A percentile compares a stretch with the other conserved stretches of the same genome.
Evolutionary conservation across 352 stramenopile species (phyloP).

Genomic region (Globisporangium orthogonon): DNA sequence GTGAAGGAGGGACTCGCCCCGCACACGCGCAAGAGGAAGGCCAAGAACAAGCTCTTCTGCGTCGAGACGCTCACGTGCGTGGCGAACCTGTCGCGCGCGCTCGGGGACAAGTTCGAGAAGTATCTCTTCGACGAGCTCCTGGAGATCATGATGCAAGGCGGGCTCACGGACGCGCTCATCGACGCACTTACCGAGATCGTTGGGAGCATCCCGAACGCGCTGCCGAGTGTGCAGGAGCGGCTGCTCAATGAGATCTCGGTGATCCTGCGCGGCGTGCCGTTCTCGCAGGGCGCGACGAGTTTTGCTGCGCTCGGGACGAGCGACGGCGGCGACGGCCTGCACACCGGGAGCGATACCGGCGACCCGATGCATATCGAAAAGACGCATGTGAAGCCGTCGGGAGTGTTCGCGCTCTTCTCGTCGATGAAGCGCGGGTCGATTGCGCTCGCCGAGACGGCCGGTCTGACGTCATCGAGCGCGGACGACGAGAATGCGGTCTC

Average conservation of each 20-base stretch:
- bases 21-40: slow-evolving; percentile 34
- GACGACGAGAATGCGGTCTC: slow-evolving; percentile 20
- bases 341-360: neutral
- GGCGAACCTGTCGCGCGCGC: slow-evolving; percentile 59
- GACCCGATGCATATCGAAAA: slow-evolving; percentile 9
- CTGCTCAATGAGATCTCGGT: slow-evolving; percentile 96
- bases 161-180: slow-evolving; percentile 93
- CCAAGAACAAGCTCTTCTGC: slow-evolving; percentile 76
- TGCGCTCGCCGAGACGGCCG: slow-evolving; percentile 17
- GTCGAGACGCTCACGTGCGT: slow-evolving; percentile 81
- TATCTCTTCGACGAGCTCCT: slow-evolving; percentile 69
- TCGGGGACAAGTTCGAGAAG: slow-evolving; percentile 55
- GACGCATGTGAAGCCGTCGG: slow-evolving; percentile 37
- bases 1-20: slow-evolving; percentile 68
- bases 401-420: slow-evolving; percentile 61
- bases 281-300: slow-evolving; percentile 30
- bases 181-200: slow-evolving; percentile 90
- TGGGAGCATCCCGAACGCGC: slow-evolving; percentile 79
- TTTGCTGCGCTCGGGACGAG: slow-evolving; percentile 1
- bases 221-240: slow-evolving; percentile 90
- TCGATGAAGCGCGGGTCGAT: slow-evolving; percentile 65
- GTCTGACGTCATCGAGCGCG: slow-evolving; percentile 16
- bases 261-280: slow-evolving; percentile 85
- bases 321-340: neutral
- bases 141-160: slow-evolving; percentile 85